Base-by-base conservation (phyloP, 2,329 filamentous ascomycete species). In the Aspergillus ibericus region DNA sequence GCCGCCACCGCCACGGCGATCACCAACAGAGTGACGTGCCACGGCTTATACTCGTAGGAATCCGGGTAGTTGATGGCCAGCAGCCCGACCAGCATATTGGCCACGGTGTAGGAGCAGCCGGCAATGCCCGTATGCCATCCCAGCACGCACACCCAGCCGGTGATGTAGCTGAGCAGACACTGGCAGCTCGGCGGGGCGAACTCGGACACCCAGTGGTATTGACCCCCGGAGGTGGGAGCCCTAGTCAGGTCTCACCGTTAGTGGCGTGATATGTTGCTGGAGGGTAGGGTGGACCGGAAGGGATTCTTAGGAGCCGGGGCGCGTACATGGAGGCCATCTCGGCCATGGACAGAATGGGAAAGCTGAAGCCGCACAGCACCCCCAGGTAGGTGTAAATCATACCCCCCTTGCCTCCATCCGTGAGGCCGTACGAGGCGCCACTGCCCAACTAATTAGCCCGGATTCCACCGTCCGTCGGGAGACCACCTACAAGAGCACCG, bases 1-100 rank as follows among this genome's bases (percentile, higher is more conserved):
- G 77, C 78, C 18, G 82, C 73, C 3, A 76, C 59, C 2, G 81
- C 74, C 35, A 82, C 75, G 9, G 76, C 79, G 68, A 81, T 83
- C 22, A 81, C 42, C 15, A 62, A 46, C 15, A 61, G 61, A 71
- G 70, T 72, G 4, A 68, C 70, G 36, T 73, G 69, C 70, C 72
- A 75, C 18, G 59, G 55, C 44, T 71, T 38, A 27, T 66, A 65
- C 5, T 59, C 56, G 44, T 74, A 75, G 4, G 40, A 56, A 15
- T 63, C 55, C 25, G 70, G 62, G 42, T 70, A 69, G 52, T 70
- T 74, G 59, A 76, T 68, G 2, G 73, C 65, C 8, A 76, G 51
- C 3, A 76, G 55, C 5, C 72, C 74, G 53, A 75, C 72, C 27
- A 76, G 71, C 54, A 76, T 56, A 3, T 69, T 72, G 9, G 69